Evolutionary conservation across 805 yeast genomes (phyloP), one percentile per base, ranked within the genome.

Genomic region (Brettanomyces custersianus): DNA sequence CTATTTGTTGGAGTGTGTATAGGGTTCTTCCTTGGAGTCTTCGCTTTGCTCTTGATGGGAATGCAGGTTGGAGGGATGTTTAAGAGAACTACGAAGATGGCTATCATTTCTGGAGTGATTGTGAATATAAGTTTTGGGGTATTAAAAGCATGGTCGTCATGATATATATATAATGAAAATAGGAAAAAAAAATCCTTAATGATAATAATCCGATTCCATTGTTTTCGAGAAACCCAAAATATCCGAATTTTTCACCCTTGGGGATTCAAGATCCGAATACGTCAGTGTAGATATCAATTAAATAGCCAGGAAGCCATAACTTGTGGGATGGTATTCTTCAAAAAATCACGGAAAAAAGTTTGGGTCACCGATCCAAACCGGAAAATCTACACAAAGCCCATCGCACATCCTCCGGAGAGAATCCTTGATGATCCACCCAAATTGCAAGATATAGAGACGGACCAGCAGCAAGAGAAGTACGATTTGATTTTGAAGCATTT

Each of bases 11-110:
- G 94, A 3, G 69, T 84, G 3, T 52, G 77, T 20, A 59, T 82
- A 9, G 96, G 96, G 0, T 75, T 80, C 42, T 73, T 80, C 35
- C 59, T 85, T 20, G 96, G 96, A 1, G 72, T 81, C 0, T 60
- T 80, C 37, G 77, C 85, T 5, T 54, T 86, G 15, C 70, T 86
- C 36, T 52, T 86, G 29, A 44, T 80, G 38, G 71, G 70, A 40
- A 72, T 77, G 45, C 77, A 79, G 41, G 44, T 55, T 29, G 66
- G 70, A 4, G 62, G 73, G 4, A 53, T 79, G 32, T 78, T 85
- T 48, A 73, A 71, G 44, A 73, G 69, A 44, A 63, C 80, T 37
- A 61, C 83, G 60, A 56, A 74, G 58, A 73, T 77, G 75, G 77
- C 90, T 2, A 68, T 87, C 8, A 55, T 80, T 33, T 79, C 78